A percentile compares a stretch with the other conserved stretches of the same genome.
Conservation (phyloP, 306 rosid genomes). For the Acacia confusa region DNA sequence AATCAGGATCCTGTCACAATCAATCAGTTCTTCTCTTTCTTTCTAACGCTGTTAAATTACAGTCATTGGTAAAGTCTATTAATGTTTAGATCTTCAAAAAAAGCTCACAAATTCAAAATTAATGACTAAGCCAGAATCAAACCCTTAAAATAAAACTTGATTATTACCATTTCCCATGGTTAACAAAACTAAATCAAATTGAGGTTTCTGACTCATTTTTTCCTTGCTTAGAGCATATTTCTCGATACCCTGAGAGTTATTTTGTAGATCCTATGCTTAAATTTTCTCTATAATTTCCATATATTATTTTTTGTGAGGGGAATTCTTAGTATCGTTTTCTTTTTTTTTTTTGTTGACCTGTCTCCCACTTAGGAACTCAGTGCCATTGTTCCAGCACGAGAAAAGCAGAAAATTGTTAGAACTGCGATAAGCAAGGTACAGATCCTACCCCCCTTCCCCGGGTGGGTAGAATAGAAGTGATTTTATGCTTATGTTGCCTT, state of each 20-base stretch:
- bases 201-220: constrained; percentile 9
- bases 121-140: constrained; percentile 5
- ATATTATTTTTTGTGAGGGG: background rate
- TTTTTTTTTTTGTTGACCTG: constrained; percentile 12
- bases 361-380: constrained; percentile 80
- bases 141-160: background rate
- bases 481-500: constrained; percentile 24
- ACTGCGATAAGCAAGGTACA: constrained; percentile 95
- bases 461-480: constrained; percentile 13
- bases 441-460: too few species aligned
- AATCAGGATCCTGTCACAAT: background rate
- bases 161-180: background rate
- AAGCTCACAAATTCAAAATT: background rate
- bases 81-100: background rate
- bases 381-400: constrained; percentile 95
- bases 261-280: constrained; percentile 7
- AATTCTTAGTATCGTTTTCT: constrained; percentile 24
- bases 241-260: background rate
- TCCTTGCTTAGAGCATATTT: constrained; percentile 1
- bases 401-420: constrained; percentile 90
- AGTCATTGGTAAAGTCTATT: background rate
- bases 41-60: background rate
- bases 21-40: background rate
- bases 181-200: background rate
- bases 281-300: background rate